These are phyloP conservation scores for Babesia ovata DNA, from an alignment of 169 alveolate genomes.

Conservation along the genomic window DNA sequence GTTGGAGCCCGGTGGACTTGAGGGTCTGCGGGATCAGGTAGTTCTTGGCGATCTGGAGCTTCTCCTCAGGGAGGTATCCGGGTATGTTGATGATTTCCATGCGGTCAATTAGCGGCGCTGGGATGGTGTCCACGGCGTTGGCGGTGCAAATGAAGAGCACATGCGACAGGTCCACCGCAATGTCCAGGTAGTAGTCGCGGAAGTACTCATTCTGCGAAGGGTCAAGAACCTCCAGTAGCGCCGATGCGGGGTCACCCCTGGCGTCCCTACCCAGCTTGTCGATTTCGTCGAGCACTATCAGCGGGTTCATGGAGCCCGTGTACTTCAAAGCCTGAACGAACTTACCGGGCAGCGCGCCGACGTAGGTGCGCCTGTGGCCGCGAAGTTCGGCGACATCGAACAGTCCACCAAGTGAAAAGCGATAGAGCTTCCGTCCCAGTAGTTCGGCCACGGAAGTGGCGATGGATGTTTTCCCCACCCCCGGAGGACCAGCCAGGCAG, in stretches of 20 bases:
- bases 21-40: slow-evolving; percentile 84
- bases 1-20: slow-evolving; percentile 76
- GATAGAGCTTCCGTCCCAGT: slow-evolving; percentile 84
- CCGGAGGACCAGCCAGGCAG: slow-evolving; percentile 95
- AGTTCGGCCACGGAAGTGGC: slow-evolving; percentile 89
- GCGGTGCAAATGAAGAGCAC: slow-evolving; percentile 93
- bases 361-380: slow-evolving; percentile 95
- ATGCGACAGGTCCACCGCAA: slow-evolving; percentile 87
- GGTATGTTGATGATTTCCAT: slow-evolving; percentile 91
- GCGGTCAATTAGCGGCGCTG: slow-evolving; percentile 91
- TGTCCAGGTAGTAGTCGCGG: slow-evolving; percentile 75
- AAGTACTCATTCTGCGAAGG: slow-evolving; percentile 85
- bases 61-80: slow-evolving; percentile 89
- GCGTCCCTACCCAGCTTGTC: slow-evolving; percentile 89
- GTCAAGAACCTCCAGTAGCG: slow-evolving; percentile 91
- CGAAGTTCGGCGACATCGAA: slow-evolving; percentile 91
- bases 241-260: slow-evolving; percentile 91
- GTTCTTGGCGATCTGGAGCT: slow-evolving; percentile 83
- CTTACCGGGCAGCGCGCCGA: slow-evolving; percentile 95
- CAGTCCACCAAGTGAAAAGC: slow-evolving; percentile 89
- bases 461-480: slow-evolving; percentile 95
- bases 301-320: slow-evolving; percentile 86
- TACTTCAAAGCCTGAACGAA: slow-evolving; percentile 81
- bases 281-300: slow-evolving; percentile 90
- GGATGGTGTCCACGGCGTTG: slow-evolving; percentile 88